A percentile compares a stretch with the other conserved stretches of the same genome.
Evolutionary conservation across 2,329 filamentous ascomycete genomes (phyloP).

Genomic region (Aspergillus sp.): DNA sequence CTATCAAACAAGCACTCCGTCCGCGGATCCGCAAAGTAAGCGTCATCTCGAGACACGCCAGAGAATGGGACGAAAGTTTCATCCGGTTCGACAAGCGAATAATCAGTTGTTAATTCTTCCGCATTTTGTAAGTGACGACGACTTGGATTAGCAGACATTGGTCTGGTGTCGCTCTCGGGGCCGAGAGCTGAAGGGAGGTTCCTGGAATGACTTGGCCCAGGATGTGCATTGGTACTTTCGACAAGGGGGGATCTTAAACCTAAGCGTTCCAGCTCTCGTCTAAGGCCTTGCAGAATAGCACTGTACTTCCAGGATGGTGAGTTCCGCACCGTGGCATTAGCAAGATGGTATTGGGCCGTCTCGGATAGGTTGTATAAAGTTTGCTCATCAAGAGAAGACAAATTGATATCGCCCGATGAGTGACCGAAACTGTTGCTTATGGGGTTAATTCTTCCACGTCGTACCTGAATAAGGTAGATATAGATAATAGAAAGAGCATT

Average conservation of each 20-base stretch:
- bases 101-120: neutral
- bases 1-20: constrained; percentile 20
- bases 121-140: neutral
- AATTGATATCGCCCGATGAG: neutral
- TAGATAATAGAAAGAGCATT: constrained; percentile 25
- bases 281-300: constrained; percentile 18
- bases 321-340: constrained; percentile 19
- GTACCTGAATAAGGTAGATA: constrained; percentile 22
- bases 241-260: neutral
- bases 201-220: neutral
- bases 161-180: neutral
- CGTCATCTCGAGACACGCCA: neutral
- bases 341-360: constrained; percentile 16
- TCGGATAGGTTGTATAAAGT: constrained; percentile 19
- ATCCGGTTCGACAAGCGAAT: neutral
- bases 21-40: constrained; percentile 13
- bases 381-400: constrained; percentile 5
- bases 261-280: constrained; percentile 16
- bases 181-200: neutral
- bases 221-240: neutral
- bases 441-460: constrained; percentile 16
- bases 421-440: neutral
- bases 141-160: neutral
- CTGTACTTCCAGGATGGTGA: constrained; percentile 23
- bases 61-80: neutral